phyloP scores from a whole-genome alignment of 2,329 filamentous ascomycete species.

The Pezicula neosporulosa region DNA sequence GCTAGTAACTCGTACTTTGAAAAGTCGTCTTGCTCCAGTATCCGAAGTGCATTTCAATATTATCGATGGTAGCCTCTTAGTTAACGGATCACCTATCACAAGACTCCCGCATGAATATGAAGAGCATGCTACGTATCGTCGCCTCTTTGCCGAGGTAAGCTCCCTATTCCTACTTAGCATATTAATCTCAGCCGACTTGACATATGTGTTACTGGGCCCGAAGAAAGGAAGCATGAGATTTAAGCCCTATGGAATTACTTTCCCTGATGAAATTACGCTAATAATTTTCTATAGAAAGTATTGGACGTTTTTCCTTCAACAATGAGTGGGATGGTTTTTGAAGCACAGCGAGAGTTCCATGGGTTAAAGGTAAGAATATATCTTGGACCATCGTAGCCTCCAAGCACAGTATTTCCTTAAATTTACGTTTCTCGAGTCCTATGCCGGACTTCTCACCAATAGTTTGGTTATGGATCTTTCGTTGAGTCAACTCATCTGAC shows the following conservation, averaged over 20 bases:
- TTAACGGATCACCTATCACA: slow-evolving; percentile 46
- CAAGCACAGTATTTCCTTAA: too few relatives aligned
- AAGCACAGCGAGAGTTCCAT: slow-evolving; percentile 22
- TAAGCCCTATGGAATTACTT: too few relatives aligned
- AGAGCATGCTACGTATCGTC: slow-evolving; percentile 33
- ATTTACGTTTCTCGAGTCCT: too few relatives aligned
- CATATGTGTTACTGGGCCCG: too few relatives aligned
- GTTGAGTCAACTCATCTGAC: too few relatives aligned
- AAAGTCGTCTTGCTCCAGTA: background rate
- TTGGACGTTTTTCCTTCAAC: slow-evolving; percentile 31
- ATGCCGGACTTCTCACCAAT: too few relatives aligned
- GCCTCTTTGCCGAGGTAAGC: slow-evolving; percentile 40
- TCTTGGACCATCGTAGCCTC: too few relatives aligned
- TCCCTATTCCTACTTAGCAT: background rate
- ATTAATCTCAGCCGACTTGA: too few relatives aligned
- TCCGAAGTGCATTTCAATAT: slow-evolving; percentile 43
- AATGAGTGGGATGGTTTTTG: slow-evolving; percentile 32
- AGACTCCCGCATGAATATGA: slow-evolving; percentile 44
- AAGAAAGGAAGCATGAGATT: too few relatives aligned
- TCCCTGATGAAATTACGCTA: too few relatives aligned
- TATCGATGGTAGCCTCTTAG: slow-evolving; percentile 46
- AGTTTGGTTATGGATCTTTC: too few relatives aligned
- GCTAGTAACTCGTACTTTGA: slow-evolving; percentile 22
- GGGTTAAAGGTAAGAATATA: slow-evolving; percentile 23
- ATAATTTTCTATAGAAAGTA: slow-evolving; percentile 11